Evolutionary conservation across 2,329 filamentous ascomycete genomes (phyloP).

Genomic region (Aspergillus novoparasiticus): DNA sequence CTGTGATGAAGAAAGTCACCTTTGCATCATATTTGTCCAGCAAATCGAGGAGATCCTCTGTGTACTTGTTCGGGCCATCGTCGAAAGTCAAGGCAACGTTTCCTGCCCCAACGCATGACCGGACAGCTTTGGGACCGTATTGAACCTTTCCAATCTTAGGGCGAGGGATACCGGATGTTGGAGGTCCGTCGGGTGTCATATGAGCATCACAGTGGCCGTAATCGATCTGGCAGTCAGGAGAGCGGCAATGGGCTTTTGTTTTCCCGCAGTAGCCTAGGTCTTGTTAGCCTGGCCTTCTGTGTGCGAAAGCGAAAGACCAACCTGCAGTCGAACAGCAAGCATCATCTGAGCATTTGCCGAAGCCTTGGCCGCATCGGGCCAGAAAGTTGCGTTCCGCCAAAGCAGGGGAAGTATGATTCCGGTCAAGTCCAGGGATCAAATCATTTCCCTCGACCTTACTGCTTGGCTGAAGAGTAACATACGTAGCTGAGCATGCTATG

Average conservation of each 20-base stretch:
- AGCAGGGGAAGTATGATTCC: neutral
- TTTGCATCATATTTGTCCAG: constrained; percentile 62
- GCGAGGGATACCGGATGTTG: constrained; percentile 38
- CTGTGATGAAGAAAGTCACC: constrained; percentile 68
- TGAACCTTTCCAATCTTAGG: constrained; percentile 39
- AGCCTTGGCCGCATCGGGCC: constrained; percentile 38
- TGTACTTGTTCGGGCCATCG: constrained; percentile 66
- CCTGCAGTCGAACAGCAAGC: constrained; percentile 45
- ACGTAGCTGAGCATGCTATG: constrained; percentile 16
- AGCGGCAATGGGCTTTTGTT: constrained; percentile 40
- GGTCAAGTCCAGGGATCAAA: constrained; percentile 4
- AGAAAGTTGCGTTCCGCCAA: constrained; percentile 22
- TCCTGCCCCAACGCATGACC: constrained; percentile 51
- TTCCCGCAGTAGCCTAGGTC: constrained; percentile 43
- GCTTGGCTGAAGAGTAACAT: constrained; percentile 15
- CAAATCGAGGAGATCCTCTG: constrained; percentile 62
- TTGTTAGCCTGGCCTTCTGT: constrained; percentile 5
- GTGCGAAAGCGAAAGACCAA: constrained; percentile 20
- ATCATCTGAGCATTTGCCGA: constrained; percentile 36
- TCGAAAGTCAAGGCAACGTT: constrained; percentile 69
- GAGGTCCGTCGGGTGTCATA: constrained; percentile 35
- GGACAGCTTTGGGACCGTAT: constrained; percentile 40
- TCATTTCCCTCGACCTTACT: neutral
- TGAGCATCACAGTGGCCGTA: constrained; percentile 44
- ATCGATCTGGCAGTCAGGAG: constrained; percentile 44